phyloP scores from a whole-genome alignment of 768 basidiomycete species.

The Kwoniella newhampshirensis region DNA sequence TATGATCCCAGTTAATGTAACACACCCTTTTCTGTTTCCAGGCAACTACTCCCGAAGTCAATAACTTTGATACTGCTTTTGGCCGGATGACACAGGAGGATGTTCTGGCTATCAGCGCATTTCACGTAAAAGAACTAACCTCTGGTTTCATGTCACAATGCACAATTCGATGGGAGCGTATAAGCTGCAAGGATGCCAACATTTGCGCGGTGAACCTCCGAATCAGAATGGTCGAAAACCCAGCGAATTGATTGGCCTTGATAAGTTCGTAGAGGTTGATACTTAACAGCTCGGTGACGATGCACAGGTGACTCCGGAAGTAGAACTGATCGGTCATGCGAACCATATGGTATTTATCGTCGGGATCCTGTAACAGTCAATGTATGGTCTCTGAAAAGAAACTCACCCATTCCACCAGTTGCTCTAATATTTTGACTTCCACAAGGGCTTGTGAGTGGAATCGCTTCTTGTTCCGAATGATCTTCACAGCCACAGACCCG shows the following conservation, averaged over 20 bases:
- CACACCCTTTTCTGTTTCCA: conserved; percentile 96
- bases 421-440: conserved; percentile 98
- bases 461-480: conserved; percentile 97
- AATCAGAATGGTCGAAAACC: conserved; percentile 93
- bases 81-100: conserved; percentile 86
- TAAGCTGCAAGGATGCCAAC: conserved; percentile 82
- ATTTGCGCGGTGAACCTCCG: conserved; percentile 96
- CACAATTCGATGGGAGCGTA: conserved; percentile 95
- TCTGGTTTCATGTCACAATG: conserved; percentile 99
- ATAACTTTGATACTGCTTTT: conserved; percentile 98
- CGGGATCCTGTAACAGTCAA: conserved; percentile 67
- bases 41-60: conserved; percentile 97
- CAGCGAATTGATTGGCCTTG: conserved; percentile 97
- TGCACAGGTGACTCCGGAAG: conserved; percentile 95
- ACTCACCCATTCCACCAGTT: conserved; percentile 92
- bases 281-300: conserved; percentile 95
- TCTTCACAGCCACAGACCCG: conserved; percentile 96
- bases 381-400: background rate
- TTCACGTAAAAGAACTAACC: conserved; percentile 57
- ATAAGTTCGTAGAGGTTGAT: conserved; percentile 99
- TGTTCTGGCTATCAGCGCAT: conserved; percentile 64
- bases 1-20: conserved; percentile 12
- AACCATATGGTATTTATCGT: conserved; percentile 95
- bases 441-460: conserved; percentile 98
- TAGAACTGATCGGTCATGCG: conserved; percentile 99